These are phyloP conservation scores for Fusarium palustre DNA, from an alignment of 2,329 filamentous ascomycete species.

Conservation along the genomic window DNA sequence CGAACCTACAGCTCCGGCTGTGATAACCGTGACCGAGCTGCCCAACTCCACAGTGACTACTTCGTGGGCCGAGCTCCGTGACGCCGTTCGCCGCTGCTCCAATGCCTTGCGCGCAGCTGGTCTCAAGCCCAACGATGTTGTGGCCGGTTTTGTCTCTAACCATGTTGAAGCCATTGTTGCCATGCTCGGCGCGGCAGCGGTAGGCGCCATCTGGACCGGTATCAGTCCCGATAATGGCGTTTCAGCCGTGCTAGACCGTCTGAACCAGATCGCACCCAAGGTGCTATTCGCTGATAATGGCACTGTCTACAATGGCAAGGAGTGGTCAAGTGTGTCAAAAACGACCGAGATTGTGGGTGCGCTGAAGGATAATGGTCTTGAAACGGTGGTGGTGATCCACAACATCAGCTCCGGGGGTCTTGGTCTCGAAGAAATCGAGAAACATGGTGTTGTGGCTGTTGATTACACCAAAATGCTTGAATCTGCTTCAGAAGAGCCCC, in stretches of 20 bases:
- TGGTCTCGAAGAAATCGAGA: conserved; percentile 56
- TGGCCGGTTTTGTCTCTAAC: conserved; percentile 87
- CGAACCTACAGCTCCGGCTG: conserved; percentile 71
- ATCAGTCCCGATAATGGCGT: conserved; percentile 94
- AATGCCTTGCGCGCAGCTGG: conserved; percentile 75
- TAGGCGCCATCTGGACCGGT: conserved; percentile 93
- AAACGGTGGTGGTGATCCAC: conserved; percentile 79
- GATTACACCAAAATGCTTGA: conserved; percentile 61
- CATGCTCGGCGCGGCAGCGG: conserved; percentile 83
- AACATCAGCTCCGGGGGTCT: conserved; percentile 64
- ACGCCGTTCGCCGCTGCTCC: conserved; percentile 79
- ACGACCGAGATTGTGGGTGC: conserved; percentile 78
- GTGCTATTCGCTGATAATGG: conserved; percentile 90
- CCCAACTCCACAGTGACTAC: conserved; percentile 67
- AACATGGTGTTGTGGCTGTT: conserved; percentile 55
- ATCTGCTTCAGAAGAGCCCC: conserved; percentile 57
- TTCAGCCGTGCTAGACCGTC: conserved; percentile 86
- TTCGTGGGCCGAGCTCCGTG: conserved; percentile 84
- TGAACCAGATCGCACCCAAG: conserved; percentile 85
- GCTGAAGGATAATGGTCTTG: conserved; percentile 69
- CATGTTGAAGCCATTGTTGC: conserved; percentile 88
- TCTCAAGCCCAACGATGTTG: conserved; percentile 66
- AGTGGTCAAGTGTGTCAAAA: conserved; percentile 84
- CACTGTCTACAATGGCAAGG: conserved; percentile 89
- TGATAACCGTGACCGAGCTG: conserved; percentile 84